These are phyloP conservation scores for Candida sp. DNA, from an alignment of 1,139 yeast genomes.

Conservation along the genomic window DNA sequence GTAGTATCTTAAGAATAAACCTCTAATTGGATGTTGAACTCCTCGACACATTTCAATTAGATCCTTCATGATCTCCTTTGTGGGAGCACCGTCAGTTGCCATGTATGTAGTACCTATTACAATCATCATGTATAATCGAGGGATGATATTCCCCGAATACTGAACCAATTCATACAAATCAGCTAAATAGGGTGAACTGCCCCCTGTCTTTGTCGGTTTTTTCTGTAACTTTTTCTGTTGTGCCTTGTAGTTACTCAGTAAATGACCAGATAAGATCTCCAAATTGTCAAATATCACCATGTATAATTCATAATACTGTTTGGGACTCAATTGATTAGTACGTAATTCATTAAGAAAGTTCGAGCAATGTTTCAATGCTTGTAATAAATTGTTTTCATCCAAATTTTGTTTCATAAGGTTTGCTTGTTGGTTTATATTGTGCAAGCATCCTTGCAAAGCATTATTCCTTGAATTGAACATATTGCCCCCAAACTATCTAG, in stretches of 20 bases:
- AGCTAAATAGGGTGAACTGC: constrained; percentile 64
- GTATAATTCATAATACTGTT: constrained; percentile 91
- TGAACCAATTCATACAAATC: constrained; percentile 94
- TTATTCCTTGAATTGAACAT: constrained; percentile 8
- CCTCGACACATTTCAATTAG: constrained; percentile 99
- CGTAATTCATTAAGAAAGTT: constrained; percentile 80
- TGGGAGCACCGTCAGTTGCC: constrained; percentile 75
- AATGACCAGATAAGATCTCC: constrained; percentile 61
- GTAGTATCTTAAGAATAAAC: constrained; percentile 85
- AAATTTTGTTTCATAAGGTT: constrained; percentile 75
- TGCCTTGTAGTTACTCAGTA: constrained; percentile 62
- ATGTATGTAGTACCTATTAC: constrained; percentile 92
- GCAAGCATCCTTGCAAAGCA: constrained; percentile 48
- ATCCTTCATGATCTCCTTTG: constrained; percentile 85
- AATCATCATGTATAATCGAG: constrained; percentile 90
- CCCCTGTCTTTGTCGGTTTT: constrained; percentile 5
- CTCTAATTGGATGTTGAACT: constrained; percentile 94
- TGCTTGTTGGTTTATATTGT: constrained; percentile 67
- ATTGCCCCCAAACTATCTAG: neutral
- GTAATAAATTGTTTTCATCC: constrained; percentile 71
- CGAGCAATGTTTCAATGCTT: constrained; percentile 86
- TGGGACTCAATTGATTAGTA: constrained; percentile 74
- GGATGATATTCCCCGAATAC: constrained; percentile 91
- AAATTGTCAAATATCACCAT: constrained; percentile 83
- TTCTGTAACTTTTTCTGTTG: constrained; percentile 17